Base-by-base conservation (phyloP, 208 protist species). In the Acanthamoeba triangularis region DNA sequence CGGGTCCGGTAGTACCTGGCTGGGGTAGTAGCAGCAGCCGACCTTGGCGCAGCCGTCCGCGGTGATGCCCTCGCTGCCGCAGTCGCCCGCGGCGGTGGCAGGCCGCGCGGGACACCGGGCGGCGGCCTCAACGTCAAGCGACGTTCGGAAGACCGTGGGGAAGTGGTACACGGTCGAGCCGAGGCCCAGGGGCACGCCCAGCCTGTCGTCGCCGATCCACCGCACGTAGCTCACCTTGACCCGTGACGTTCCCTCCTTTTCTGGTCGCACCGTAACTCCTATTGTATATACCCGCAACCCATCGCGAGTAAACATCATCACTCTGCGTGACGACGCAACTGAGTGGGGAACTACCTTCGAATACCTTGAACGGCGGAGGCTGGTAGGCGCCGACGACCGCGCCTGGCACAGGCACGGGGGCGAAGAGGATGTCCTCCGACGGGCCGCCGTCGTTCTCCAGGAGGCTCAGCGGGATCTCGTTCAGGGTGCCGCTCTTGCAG, bases 351-450 rank as follows among this genome's bases (percentile, higher is more conserved):
- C 10, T 74, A 88, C 80, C 88, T 76, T 93, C 88, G 30, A 80
- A 93, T 0, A 76, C 88, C 30, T 44, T 23, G 65, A 78, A 76
- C 14, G 41, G 59, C 4, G 35, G 4, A 6, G 30, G 14, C 13
- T 47, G 23, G 33, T 28, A 7, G 13, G 28, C 37, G 18, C 28
- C 54, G 30, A 76, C 20, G 59, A 13, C 11, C 52, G 13, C 0
- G 49, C 18, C 11, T 11, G 3, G 49, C 49, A 59, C 18, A 3
- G 61, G 20, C 0, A 74, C 65, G 0, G 65, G 33, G 14, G 59
- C n/a, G 35, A 93, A 93, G 52, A 93, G 88, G 61, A 93, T 78
- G 44, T 93, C 88, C 49, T 93, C 88, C 13, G 88, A 93, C 5
- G 88, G 88, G 13, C 88, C 88, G 61, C 88, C 88, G 44, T 93